Evolutionary conservation across 2,329 filamentous ascomycete genomes (phyloP), one percentile per base, ranked within the genome.

Genomic region (Aspergillus phoenicis): DNA sequence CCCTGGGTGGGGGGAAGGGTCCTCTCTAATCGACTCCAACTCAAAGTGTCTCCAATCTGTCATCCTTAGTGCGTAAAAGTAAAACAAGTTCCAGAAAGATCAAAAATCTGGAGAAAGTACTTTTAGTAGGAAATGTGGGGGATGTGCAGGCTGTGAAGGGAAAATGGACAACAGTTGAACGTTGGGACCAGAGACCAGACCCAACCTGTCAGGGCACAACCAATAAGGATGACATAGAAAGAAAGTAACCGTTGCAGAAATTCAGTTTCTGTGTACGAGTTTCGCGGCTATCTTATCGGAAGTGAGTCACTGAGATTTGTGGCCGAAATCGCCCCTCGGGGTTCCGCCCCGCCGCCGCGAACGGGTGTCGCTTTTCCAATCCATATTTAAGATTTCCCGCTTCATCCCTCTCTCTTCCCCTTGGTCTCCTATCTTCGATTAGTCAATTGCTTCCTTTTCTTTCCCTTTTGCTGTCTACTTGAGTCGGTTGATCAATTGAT

Each of bases 261-360:
- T 36, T 36, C 33, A 36, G 33, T 36, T 36, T 36, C 33, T 11
- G 33, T 11, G 33, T 36, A 36, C 10, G 33, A 36, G 11, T 13
- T 36, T 39, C 47, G 41, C 33, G 52, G 58, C 68, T 70, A 71
- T 71, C 70, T 71, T 71, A 71, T 71, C 70, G 67, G 55, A 60
- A 62, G 60, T 71, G 67, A 71, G 63, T 70, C 68, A 66, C 62
- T 57, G 52, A 53, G 62, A 59, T 66, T 64, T 67, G 63, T 59
- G 62, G 64, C 68, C 68, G 68, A 70, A 66, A 65, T 70, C 68
- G 68, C 66, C 67, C 65, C 65, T 69, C 68, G 62, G 60, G 60
- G 61, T 65, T 64, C 65, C 62, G 61, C 64, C 64, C 63, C 66
- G 63, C 63, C 66, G 63, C 68, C 58, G 59, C 57, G 57, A 63